These are phyloP conservation scores for Coelastrella sp. DNA, from an alignment of 139 green algal genomes.

Conservation along the genomic window DNA sequence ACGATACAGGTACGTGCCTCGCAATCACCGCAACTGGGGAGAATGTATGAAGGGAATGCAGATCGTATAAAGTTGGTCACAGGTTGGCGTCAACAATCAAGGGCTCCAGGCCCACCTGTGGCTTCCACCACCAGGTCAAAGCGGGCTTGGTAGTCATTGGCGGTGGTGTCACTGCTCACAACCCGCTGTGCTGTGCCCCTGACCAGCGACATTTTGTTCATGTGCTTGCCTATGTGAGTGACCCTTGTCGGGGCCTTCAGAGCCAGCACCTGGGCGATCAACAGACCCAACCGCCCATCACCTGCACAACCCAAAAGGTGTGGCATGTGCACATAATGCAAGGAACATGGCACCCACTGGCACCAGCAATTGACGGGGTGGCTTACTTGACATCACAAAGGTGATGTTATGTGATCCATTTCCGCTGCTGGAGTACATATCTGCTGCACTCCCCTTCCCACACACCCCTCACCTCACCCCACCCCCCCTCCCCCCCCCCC, in stretches of 20 bases:
- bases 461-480: no score
- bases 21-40: no score
- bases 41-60: not conserved
- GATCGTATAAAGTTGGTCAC: not conserved
- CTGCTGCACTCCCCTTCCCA: no score
- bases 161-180: constrained; percentile 3
- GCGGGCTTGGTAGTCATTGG: constrained; percentile 8
- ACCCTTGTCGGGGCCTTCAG: constrained; percentile 44
- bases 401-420: no score
- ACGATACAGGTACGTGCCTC: no score
- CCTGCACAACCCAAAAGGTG: constrained; percentile 41
- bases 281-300: constrained; percentile 81
- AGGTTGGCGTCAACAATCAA: not conserved
- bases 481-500: no score
- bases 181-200: constrained; percentile 28
- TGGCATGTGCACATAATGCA: no score
- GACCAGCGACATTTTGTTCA: constrained; percentile 74
- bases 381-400: not conserved
- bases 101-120: constrained; percentile 34
- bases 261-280: constrained; percentile 64
- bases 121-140: constrained; percentile 77
- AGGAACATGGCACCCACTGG: not conserved
- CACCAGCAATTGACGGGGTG: not conserved
- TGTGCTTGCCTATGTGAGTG: constrained; percentile 70
- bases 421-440: no score